Percentiles rank a stretch among this genome's conserved stretches.
These are phyloP conservation scores for Stylosanthes scabra DNA, from an alignment of 331 rosid genomes.

Conservation along the genomic window DNA sequence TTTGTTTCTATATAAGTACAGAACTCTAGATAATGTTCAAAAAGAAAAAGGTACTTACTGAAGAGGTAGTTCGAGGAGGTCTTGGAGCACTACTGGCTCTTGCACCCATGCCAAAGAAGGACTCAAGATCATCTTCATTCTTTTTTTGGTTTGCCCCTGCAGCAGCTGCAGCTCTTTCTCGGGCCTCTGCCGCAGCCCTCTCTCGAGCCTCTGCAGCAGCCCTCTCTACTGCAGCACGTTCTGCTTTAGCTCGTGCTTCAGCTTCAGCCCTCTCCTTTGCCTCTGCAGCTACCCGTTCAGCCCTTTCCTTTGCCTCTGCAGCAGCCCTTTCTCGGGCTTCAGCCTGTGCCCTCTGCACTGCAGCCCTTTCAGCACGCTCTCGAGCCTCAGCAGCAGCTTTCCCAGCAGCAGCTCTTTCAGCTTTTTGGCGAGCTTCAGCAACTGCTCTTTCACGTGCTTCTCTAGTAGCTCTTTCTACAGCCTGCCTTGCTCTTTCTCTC, in stretches of 20 bases:
- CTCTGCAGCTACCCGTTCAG: slow-evolving; percentile 79
- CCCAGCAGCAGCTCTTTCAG: slow-evolving; percentile 89
- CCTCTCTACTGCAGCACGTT: slow-evolving; percentile 84
- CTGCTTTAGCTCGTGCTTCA: slow-evolving; percentile 79
- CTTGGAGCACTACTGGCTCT: slow-evolving; percentile 92
- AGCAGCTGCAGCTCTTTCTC: slow-evolving; percentile 81
- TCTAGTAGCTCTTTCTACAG: slow-evolving; percentile 98
- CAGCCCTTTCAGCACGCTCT: slow-evolving; percentile 95
- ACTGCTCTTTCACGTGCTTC: slow-evolving; percentile 99
- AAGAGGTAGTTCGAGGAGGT: slow-evolving; percentile 79
- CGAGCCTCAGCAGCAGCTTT: slow-evolving; percentile 94
- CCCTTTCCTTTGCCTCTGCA: slow-evolving; percentile 80
- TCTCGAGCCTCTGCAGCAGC: slow-evolving; percentile 86
- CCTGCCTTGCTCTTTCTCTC: slow-evolving; percentile 82
- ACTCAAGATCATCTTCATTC: slow-evolving; percentile 83
- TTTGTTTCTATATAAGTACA: slow-evolving; percentile 11
- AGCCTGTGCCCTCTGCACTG: slow-evolving; percentile 94
- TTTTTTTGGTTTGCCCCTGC: slow-evolving; percentile 87
- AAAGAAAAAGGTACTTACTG: slow-evolving; percentile 59
- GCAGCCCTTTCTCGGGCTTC: slow-evolving; percentile 99
- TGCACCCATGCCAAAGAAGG: slow-evolving; percentile 74
- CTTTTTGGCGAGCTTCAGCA: slow-evolving; percentile 80
- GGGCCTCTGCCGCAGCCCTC: slow-evolving; percentile 79
- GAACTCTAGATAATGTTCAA: slow-evolving; percentile 39
- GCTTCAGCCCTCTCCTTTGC: slow-evolving; percentile 81